These are phyloP conservation scores for Neofusicoccum umdonicola DNA, from an alignment of 2,329 filamentous ascomycete genomes.

Conservation along the genomic window DNA sequence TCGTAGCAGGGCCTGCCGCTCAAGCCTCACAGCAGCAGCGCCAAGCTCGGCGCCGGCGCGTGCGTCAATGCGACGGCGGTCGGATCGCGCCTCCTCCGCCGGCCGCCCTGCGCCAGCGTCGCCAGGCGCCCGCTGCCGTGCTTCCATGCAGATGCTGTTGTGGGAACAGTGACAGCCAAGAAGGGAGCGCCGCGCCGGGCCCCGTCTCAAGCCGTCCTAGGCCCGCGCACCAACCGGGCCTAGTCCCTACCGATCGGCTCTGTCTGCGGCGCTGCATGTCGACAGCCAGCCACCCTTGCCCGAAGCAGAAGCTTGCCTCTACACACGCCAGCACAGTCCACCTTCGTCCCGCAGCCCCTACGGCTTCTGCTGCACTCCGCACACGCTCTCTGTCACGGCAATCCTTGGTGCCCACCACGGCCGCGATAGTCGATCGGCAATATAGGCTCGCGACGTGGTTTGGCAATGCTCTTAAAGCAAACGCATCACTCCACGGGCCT, in stretches of 20 bases:
- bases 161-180: slow-evolving; percentile 11
- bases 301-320: slow-evolving; percentile 4
- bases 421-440: not conserved
- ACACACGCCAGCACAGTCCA: not conserved
- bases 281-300: not conserved
- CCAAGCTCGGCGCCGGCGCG: not conserved
- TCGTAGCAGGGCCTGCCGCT: not conserved
- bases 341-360: not conserved
- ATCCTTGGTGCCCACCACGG: not conserved
- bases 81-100: slow-evolving; percentile 1
- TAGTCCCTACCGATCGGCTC: slow-evolving; percentile 5
- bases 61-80: not conserved
- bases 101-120: slow-evolving; percentile 6
- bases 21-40: not conserved
- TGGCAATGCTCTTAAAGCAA: slow-evolving; percentile 9
- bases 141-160: slow-evolving; percentile 14
- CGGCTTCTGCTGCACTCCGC: slow-evolving; percentile 6
- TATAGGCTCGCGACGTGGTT: not conserved
- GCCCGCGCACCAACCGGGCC: not conserved
- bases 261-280: slow-evolving; percentile 8
- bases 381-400: not conserved
- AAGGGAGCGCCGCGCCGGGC: not conserved
- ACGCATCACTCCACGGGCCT: not conserved
- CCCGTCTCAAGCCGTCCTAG: slow-evolving; percentile 8
- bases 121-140: slow-evolving; percentile 4